Evolutionary conservation across 1,284 basidiomycete genomes (phyloP).

Genomic region (Fomitopsis pinicola): DNA sequence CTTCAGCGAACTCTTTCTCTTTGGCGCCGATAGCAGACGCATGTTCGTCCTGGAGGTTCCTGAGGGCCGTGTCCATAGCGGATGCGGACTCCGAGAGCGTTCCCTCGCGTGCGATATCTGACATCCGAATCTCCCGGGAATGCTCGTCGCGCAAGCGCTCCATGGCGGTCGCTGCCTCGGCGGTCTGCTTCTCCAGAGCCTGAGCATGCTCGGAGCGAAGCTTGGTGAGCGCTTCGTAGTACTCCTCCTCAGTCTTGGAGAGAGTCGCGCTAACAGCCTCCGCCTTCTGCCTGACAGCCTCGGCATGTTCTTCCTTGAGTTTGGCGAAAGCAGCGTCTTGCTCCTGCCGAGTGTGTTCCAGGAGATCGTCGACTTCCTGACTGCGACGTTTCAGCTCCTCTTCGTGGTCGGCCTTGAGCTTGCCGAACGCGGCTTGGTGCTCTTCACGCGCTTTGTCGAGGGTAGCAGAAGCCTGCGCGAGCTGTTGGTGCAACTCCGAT

Average conservation of each 20-base stretch:
- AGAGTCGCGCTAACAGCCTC: constrained; percentile 50
- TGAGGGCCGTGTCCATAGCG: constrained; percentile 53
- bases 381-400: constrained; percentile 27
- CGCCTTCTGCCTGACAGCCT: constrained; percentile 54
- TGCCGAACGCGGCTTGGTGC: constrained; percentile 32
- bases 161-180: constrained; percentile 54
- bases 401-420: constrained; percentile 33
- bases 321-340: constrained; percentile 40
- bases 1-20: constrained; percentile 57
- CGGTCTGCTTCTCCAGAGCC: constrained; percentile 52
- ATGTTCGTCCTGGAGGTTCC: constrained; percentile 67
- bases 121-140: constrained; percentile 58
- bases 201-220: constrained; percentile 66
- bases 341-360: constrained; percentile 30
- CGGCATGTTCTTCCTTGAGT: constrained; percentile 50
- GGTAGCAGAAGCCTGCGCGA: constrained; percentile 25
- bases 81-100: constrained; percentile 69
- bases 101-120: constrained; percentile 71
- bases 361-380: constrained; percentile 24
- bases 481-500: constrained; percentile 22
- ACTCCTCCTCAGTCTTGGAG: constrained; percentile 72
- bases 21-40: constrained; percentile 57
- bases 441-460: constrained; percentile 27
- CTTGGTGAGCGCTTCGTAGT: constrained; percentile 72
- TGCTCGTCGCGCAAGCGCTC: constrained; percentile 72